These are phyloP conservation scores for Fusarium sp. DNA, from an alignment of 2,329 filamentous ascomycete genomes.

Conservation along the genomic window DNA sequence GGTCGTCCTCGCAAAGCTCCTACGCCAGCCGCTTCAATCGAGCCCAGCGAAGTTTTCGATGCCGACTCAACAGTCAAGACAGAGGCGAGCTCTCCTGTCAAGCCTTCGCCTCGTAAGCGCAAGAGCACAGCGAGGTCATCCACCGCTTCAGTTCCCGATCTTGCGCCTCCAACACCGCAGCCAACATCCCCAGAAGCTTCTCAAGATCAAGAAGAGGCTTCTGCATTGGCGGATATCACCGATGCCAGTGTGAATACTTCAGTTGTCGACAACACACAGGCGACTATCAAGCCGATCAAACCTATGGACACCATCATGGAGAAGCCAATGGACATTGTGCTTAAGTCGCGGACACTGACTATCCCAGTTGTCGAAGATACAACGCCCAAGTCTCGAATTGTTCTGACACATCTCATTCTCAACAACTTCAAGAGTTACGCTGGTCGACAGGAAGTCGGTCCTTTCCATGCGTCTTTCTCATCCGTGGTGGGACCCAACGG, in stretches of 20 bases:
- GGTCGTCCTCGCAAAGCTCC: slow-evolving; percentile 57
- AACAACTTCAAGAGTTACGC: slow-evolving; percentile 99
- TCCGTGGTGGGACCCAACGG: slow-evolving; percentile 98
- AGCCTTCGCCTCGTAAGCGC: slow-evolving; percentile 72
- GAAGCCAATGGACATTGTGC: slow-evolving; percentile 91
- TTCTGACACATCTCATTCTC: slow-evolving; percentile 91
- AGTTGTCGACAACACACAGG: slow-evolving; percentile 45
- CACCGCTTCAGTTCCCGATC: slow-evolving; percentile 54
- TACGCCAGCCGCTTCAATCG: slow-evolving; percentile 44
- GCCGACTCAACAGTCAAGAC: slow-evolving; percentile 48
- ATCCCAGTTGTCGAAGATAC: slow-evolving; percentile 77
- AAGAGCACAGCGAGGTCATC: slow-evolving; percentile 65
- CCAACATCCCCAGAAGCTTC: slow-evolving; percentile 68
- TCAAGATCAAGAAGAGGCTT: slow-evolving; percentile 58
- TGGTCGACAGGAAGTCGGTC: slow-evolving; percentile 92
- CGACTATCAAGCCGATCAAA: slow-evolving; percentile 75
- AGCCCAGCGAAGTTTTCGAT: slow-evolving; percentile 53
- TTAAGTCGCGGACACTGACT: slow-evolving; percentile 82
- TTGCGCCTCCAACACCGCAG: slow-evolving; percentile 58
- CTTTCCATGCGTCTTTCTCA: slow-evolving; percentile 96
- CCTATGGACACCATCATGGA: slow-evolving; percentile 83
- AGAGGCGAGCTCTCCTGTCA: slow-evolving; percentile 51
- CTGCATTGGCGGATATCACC: slow-evolving; percentile 81
- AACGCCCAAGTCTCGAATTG: slow-evolving; percentile 84
- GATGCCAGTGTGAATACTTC: slow-evolving; percentile 68